Conservation (phyloP, 2,329 filamentous ascomycete species). For the Trematosphaeria pertusa region DNA sequence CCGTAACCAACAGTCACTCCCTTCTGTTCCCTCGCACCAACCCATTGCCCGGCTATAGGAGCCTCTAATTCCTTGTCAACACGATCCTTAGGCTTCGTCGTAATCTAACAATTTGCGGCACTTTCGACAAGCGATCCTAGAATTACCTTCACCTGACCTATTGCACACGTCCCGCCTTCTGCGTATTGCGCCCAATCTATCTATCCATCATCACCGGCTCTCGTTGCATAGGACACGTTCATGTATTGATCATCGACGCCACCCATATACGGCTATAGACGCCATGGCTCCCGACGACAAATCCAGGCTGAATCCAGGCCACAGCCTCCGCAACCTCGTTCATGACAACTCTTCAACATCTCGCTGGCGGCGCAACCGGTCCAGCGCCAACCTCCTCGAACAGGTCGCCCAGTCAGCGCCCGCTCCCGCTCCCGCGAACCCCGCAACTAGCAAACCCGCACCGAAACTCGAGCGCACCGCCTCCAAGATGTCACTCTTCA, state of each 20-base stretch:
- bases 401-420: slow-evolving; percentile 18
- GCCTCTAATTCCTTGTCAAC: slow-evolving; percentile 10
- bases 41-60: not conserved
- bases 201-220: not conserved
- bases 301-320: slow-evolving; percentile 19
- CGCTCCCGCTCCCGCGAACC: slow-evolving; percentile 12
- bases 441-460: slow-evolving; percentile 17
- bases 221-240: slow-evolving; percentile 1
- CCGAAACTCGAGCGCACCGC: slow-evolving; percentile 41
- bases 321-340: slow-evolving; percentile 30
- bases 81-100: slow-evolving; percentile 10
- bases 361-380: slow-evolving; percentile 47
- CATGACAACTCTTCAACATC: slow-evolving; percentile 32
- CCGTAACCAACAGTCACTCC: slow-evolving; percentile 16
- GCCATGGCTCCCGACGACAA: slow-evolving; percentile 38
- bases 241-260: slow-evolving; percentile 22
- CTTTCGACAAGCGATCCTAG: slow-evolving; percentile 13
- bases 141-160: slow-evolving; percentile 12
- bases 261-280: slow-evolving; percentile 21
- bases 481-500: slow-evolving; percentile 58
- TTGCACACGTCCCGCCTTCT: slow-evolving; percentile 11
- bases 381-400: slow-evolving; percentile 39
- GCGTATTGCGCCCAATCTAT: slow-evolving; percentile 10
- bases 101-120: slow-evolving; percentile 20
- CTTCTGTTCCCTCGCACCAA: slow-evolving; percentile 1